phyloP scores from a whole-genome alignment of 2,329 filamentous ascomycete genomes.

The Botryotinia narcissicola region DNA sequence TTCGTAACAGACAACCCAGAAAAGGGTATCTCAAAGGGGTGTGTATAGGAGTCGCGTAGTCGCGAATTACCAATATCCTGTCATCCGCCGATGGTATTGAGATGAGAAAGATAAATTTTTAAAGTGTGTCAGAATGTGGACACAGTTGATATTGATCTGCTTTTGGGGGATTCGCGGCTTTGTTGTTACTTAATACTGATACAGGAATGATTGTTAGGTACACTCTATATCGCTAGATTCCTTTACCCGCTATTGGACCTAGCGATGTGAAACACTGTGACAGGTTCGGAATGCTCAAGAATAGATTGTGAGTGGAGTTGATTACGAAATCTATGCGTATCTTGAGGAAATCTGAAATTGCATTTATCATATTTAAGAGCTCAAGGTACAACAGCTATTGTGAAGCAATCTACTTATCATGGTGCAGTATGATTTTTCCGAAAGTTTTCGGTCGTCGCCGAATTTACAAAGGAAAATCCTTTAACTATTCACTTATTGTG shows the following conservation, averaged over 20 bases:
- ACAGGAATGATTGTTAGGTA: slow-evolving; percentile 10
- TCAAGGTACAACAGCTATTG: background rate
- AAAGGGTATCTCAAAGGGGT: slow-evolving; percentile 17
- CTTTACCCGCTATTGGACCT: background rate
- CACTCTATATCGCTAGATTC: background rate
- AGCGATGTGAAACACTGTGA: background rate
- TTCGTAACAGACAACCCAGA: slow-evolving; percentile 18
- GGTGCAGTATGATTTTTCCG: background rate
- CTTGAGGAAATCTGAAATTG: slow-evolving; percentile 13
- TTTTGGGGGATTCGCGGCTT: slow-evolving; percentile 13
- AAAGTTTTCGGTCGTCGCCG: slow-evolving; percentile 4
- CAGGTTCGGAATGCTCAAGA: slow-evolving; percentile 2
- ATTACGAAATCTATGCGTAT: slow-evolving; percentile 16
- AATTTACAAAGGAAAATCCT: slow-evolving; percentile 1
- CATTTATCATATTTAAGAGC: slow-evolving; percentile 12
- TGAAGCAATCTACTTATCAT: background rate
- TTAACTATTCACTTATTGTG: slow-evolving; percentile 1
- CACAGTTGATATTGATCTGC: slow-evolving; percentile 16
- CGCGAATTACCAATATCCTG: slow-evolving; percentile 17
- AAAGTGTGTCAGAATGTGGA: slow-evolving; percentile 8
- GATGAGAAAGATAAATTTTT: background rate
- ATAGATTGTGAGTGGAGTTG: slow-evolving; percentile 8
- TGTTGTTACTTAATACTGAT: slow-evolving; percentile 18
- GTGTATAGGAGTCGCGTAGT: slow-evolving; percentile 22
- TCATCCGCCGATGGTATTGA: slow-evolving; percentile 10